Evolutionary conservation across 768 basidiomycete species (phyloP), one percentile per base, ranked within the genome.

Genomic region (Rhizopogon roseolus): DNA sequence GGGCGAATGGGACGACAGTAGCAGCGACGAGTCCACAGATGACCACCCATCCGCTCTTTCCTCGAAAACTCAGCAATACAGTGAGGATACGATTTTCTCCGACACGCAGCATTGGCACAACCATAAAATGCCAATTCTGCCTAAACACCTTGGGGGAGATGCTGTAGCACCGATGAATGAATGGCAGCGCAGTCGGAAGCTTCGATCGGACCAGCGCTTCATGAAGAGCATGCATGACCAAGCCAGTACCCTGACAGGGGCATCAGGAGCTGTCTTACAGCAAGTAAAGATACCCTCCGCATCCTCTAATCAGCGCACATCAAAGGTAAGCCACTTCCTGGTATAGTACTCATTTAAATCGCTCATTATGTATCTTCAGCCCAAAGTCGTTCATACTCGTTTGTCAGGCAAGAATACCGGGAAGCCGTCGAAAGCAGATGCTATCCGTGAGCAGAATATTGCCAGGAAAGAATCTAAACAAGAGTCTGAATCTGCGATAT

Each of bases 71-170:
- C 53, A 59, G 2, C 52, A 45, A 28, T 68, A 65, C 44, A 66
- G 78, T 43, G 71, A 75, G 43, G 77, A 80, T 58, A 57, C 55
- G 6, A 59, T 71, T 8, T 82, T 81, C 64, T 61, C 66, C 5
- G 86, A 86, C 57, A 75, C 72, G 0, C 71, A 65, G 16, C 85
- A 85, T 60, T 86, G 86, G 86, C 85, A 86, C 58, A 80, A 75
- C 51, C 64, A 69, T 50, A 64, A 66, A 40, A 76, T 67, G 32
- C 51, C 78, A 0, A 71, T 86, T 19, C 62, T 87, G 1, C 83
- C 84, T 4, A 70, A 73, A 17, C 76, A 82, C 62, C 70, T 80
- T 0, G 83, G 82, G 3, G 82, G 82, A 1, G 71, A 74, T 14
- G 64, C 66, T 6, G 45, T 62, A 2, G 64, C 70, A 50, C 63